These are phyloP conservation scores for Melaleuca alternifolia DNA, from an alignment of 345 rosid genomes.

Conservation along the genomic window DNA sequence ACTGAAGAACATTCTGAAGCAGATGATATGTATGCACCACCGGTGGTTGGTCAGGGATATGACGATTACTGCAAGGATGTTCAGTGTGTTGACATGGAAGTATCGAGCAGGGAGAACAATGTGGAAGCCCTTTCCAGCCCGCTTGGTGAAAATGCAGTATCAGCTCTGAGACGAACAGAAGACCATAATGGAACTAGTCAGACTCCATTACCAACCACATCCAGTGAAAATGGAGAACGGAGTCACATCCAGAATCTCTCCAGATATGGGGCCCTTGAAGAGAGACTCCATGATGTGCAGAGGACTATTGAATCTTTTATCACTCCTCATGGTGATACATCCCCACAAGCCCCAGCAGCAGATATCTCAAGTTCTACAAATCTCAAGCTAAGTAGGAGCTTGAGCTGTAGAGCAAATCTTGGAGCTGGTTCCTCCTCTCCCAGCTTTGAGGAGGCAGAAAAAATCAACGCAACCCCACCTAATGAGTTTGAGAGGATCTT, in stretches of 20 bases:
- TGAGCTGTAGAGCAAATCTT: constrained; percentile 46
- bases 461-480: constrained; percentile 52
- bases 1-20: constrained; percentile 30
- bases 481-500: constrained; percentile 43
- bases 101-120: constrained; percentile 18
- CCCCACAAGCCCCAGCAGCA: constrained; percentile 10
- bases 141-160: constrained; percentile 22
- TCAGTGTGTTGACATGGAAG: constrained; percentile 67
- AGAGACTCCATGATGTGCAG: constrained; percentile 38
- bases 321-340: constrained; percentile 20
- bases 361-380: constrained; percentile 41
- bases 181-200: constrained; percentile 15
- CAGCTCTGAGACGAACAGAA: constrained; percentile 11
- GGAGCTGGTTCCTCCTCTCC: constrained; percentile 27
- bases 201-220: constrained; percentile 12
- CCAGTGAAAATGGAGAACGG: constrained; percentile 24
- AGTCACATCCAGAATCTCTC: constrained; percentile 31
- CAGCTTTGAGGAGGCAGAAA: constrained; percentile 6
- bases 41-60: constrained; percentile 34
- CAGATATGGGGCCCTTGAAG: constrained; percentile 28
- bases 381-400: constrained; percentile 33
- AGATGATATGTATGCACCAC: constrained; percentile 34
- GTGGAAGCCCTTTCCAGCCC: constrained; percentile 20
- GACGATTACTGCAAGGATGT: constrained; percentile 89
- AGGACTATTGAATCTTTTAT: constrained; percentile 32